Percentiles rank a stretch among this genome's conserved stretches.
Evolutionary conservation across 2,329 filamentous ascomycete species (phyloP).

Genomic region (Colletotrichum lupini): DNA sequence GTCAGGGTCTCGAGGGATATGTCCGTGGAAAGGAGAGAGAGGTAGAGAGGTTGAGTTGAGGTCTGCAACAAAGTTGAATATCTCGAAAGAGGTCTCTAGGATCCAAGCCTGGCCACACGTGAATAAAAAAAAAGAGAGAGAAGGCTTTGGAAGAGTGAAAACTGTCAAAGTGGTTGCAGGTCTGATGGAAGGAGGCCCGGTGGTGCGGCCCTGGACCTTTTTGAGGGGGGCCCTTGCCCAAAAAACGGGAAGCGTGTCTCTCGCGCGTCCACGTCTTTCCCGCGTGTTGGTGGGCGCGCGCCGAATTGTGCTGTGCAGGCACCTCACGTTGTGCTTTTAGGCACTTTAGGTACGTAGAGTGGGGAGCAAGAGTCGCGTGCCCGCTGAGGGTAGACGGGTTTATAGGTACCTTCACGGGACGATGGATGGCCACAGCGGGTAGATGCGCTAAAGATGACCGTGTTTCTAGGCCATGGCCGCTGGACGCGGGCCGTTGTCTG

Average conservation of each 20-base stretch:
- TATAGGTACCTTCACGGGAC: not conserved
- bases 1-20: not conserved
- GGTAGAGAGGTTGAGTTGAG: not conserved
- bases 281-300: slow-evolving; percentile 14
- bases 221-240: slow-evolving; percentile 37
- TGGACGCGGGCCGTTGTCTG: slow-evolving; percentile 17
- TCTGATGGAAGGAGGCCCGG: slow-evolving; percentile 40
- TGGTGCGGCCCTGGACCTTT: slow-evolving; percentile 43
- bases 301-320: slow-evolving; percentile 6
- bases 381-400: not conserved
- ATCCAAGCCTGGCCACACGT: not conserved
- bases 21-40: not conserved
- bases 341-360: not conserved
- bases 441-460: slow-evolving; percentile 6
- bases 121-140: slow-evolving; percentile 1
- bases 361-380: not conserved
- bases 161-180: slow-evolving; percentile 37
- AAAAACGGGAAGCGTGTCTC: slow-evolving; percentile 19
- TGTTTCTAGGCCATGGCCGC: slow-evolving; percentile 17
- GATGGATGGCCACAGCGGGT: not conserved
- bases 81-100: slow-evolving; percentile 5
- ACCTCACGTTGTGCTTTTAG: not conserved
- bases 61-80: slow-evolving; percentile 2
- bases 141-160: slow-evolving; percentile 14
- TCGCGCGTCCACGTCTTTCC: slow-evolving; percentile 18